A percentile compares a stretch with the other conserved stretches of the same genome.
These are phyloP conservation scores for Prunella vulgaris DNA, from an alignment of 257 asterid species.

Conservation along the genomic window DNA sequence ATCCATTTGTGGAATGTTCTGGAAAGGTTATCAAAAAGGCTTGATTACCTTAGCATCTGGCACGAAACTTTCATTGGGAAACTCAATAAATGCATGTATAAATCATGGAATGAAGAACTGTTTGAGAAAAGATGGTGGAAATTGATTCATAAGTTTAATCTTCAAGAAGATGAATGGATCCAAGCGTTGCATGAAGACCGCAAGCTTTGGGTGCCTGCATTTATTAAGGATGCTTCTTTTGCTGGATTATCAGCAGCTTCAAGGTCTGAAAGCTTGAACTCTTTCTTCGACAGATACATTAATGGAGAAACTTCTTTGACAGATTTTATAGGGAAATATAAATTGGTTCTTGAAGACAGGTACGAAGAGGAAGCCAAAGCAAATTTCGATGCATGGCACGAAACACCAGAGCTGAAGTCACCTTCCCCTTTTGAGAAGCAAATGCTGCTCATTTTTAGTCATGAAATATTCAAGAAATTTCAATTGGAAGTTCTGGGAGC, in stretches of 20 bases:
- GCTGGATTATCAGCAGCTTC: constrained; percentile 62
- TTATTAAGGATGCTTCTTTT: constrained; percentile 60
- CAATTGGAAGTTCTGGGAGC: constrained; percentile 90
- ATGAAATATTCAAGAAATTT: constrained; percentile 77
- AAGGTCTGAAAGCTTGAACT: constrained; percentile 63
- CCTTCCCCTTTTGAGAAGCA: constrained; percentile 97
- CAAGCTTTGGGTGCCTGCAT: constrained; percentile 79
- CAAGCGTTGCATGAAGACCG: constrained; percentile 62
- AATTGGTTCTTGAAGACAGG: constrained; percentile 60
- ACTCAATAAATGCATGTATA: constrained; percentile 63
- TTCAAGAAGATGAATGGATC: constrained; percentile 72
- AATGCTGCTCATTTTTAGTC: constrained; percentile 64
- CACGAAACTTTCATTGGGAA: constrained; percentile 59
- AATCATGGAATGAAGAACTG: constrained; percentile 63
- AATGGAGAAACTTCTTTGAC: constrained; percentile 53
- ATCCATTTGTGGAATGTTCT: constrained; percentile 60
- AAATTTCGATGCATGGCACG: constrained; percentile 93
- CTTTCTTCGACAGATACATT: constrained; percentile 71
- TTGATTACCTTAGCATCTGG: constrained; percentile 66
- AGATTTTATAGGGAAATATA: constrained; percentile 58
- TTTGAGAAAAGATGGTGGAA: constrained; percentile 90
- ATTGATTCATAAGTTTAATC: constrained; percentile 58
- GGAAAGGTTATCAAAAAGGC: constrained; percentile 62
- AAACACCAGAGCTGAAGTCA: constrained; percentile 78
- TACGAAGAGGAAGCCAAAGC: constrained; percentile 92